Percentiles rank a stretch among this genome's conserved stretches.
These are phyloP conservation scores for Lithocarpus polystachyus DNA, from an alignment of 306 rosid species.

Conservation along the genomic window DNA sequence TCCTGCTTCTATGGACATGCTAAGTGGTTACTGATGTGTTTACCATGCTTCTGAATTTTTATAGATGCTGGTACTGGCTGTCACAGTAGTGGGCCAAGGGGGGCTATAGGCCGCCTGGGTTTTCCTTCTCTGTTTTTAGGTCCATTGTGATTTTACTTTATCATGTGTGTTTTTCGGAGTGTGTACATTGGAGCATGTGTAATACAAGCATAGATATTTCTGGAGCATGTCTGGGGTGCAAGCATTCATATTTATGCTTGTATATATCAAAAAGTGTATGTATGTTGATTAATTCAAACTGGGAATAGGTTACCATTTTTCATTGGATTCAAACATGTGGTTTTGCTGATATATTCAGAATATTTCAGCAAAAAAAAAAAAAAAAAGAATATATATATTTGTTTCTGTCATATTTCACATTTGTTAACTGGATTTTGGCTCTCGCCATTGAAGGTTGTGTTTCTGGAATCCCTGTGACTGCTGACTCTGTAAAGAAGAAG, in stretches of 20 bases:
- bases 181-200: background rate
- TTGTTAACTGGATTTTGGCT: conserved; percentile 31
- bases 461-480: conserved; percentile 60
- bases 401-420: conserved; percentile 12
- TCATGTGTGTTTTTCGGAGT: no score
- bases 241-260: background rate
- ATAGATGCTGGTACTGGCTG: no score
- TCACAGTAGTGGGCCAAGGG: no score
- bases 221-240: background rate
- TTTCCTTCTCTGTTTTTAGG: no score
- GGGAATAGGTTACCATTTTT: no score
- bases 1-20: no score
- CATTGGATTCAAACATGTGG: background rate
- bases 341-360: conserved; percentile 1
- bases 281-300: no score
- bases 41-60: no score
- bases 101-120: no score
- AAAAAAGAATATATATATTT: background rate
- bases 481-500: conserved; percentile 81
- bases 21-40: no score
- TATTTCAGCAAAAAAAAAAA: conserved; percentile 7
- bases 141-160: no score
- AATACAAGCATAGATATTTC: background rate
- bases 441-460: conserved; percentile 61
- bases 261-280: no score